Percentiles rank a stretch among this genome's conserved stretches.
Evolutionary conservation across 75 land plant species (phyloP).

Genomic region (Ceratopteris richardii): DNA sequence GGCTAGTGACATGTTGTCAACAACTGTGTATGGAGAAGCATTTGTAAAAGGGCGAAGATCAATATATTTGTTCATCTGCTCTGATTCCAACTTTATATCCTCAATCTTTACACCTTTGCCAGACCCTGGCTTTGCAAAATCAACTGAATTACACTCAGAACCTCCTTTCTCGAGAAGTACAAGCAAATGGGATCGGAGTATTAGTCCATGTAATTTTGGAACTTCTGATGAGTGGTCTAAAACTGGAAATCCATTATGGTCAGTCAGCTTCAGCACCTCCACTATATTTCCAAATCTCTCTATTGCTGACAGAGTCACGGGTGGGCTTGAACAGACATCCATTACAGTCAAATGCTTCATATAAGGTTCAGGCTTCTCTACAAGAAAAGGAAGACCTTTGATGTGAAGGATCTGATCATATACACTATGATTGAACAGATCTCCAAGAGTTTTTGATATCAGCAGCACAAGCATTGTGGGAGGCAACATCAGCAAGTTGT

Average conservation of each 20-base stretch:
- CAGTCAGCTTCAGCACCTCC: slow-evolving; percentile 45
- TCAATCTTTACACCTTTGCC: slow-evolving; percentile 52
- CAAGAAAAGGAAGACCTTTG: slow-evolving; percentile 57
- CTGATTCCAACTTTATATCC: slow-evolving; percentile 38
- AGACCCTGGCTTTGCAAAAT: slow-evolving; percentile 49
- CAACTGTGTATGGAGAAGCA: slow-evolving; percentile 77
- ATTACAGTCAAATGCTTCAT: slow-evolving; percentile 50
- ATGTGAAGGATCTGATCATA: slow-evolving; percentile 53
- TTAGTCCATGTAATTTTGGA: slow-evolving; percentile 45
- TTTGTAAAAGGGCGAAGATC: slow-evolving; percentile 70
- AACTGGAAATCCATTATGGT: slow-evolving; percentile 83
- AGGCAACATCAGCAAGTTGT: slow-evolving; percentile 51
- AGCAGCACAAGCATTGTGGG: slow-evolving; percentile 57
- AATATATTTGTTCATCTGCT: slow-evolving; percentile 70
- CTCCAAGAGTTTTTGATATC: slow-evolving; percentile 56
- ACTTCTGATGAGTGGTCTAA: slow-evolving; percentile 33
- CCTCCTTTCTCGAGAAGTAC: slow-evolving; percentile 50
- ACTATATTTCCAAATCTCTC: slow-evolving; percentile 53
- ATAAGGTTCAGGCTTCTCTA: slow-evolving; percentile 54
- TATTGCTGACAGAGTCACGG: slow-evolving; percentile 38
- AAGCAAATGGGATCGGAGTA: slow-evolving; percentile 59
- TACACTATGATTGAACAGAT: slow-evolving; percentile 50
- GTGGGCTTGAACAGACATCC: slow-evolving; percentile 43
- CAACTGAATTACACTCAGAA: slow-evolving; percentile 33
- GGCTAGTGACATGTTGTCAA: slow-evolving; percentile 78